Base-by-base conservation (phyloP, 2,329 filamentous ascomycete species). In the Cladosporium cucumerinum region DNA sequence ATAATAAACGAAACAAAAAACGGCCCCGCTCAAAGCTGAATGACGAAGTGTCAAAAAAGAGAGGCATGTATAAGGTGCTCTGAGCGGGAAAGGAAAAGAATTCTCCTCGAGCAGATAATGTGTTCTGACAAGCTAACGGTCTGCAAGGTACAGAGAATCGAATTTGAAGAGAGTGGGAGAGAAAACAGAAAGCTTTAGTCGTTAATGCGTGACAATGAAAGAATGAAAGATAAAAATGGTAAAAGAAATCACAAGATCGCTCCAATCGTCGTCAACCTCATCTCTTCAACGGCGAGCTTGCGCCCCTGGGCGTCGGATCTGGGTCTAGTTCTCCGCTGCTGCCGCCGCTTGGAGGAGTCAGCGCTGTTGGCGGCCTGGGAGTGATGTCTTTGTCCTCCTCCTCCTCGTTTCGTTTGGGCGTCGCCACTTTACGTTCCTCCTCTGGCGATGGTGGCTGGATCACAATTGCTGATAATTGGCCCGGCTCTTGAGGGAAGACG, bases 401-500 rank as follows among this genome's bases (percentile, higher is more conserved):
- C 1, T 36, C 21, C 23, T 46, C 51, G 14, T 30, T 48, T 16
- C 39, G 30, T 14, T 30, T 11, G 18, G 48, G 48, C 23, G 57
- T 65, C 14, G n/a, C 16, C 43, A 64, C 34, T 28, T 57, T 23
- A 23, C 26, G 25, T 26, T 48, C 26, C 26, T 57, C 52, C 49
- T 14, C 36, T 57, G 25, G 32, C 67, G 51, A 30, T 16, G 34
- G 30, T 23, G n/a, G 69, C 64, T 78, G 75, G 72, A 80, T 74
- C 30, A 75, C 68, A 59, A 80, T 77, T 34, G 80, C 77, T 1
- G 75, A 74, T 14, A 77, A 75, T 18, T 77, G 72, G 8, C 81
- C 82, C 2, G 81, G 81, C 12, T 72, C 68, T 12, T 67, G 75
- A 8, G 81, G 79, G 67, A 85, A 85, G 26, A 84, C 75, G 65